Conservation (phyloP, 2,329 filamentous ascomycete genomes). For the Penicillium verrucosum region DNA sequence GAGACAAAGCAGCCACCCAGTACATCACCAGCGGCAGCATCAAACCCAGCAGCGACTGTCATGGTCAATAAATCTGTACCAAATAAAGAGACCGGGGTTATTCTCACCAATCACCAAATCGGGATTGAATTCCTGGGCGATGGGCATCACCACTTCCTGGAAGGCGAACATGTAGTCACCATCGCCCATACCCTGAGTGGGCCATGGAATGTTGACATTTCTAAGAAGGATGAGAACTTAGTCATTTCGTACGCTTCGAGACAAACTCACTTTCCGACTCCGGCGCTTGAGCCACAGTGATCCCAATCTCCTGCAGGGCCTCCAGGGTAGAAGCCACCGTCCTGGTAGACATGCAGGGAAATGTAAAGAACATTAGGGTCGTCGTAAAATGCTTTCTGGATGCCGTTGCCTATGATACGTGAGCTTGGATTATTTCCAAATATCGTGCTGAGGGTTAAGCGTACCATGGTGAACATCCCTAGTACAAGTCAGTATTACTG, state of each 20-base stretch:
- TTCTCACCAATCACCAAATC: constrained; percentile 75
- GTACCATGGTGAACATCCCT: constrained; percentile 66
- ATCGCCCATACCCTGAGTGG: constrained; percentile 76
- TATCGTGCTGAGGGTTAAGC: background rate
- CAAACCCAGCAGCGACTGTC: constrained; percentile 84
- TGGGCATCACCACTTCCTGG: constrained; percentile 93
- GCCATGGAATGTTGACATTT: constrained; percentile 70
- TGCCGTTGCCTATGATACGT: constrained; percentile 69
- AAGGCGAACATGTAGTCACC: constrained; percentile 97
- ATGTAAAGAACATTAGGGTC: constrained; percentile 96
- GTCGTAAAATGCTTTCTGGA: constrained; percentile 93
- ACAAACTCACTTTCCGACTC: constrained; percentile 51
- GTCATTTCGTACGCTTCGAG: background rate
- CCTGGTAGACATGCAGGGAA: constrained; percentile 83
- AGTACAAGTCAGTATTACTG: constrained; percentile 19
- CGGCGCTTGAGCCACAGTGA: constrained; percentile 57
- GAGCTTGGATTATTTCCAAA: constrained; percentile 19
- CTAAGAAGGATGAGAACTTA: constrained; percentile 29
- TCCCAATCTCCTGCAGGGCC: constrained; percentile 57
- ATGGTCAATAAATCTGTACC: constrained; percentile 10
- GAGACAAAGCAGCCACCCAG: constrained; percentile 91
- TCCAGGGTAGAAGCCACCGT: constrained; percentile 80
- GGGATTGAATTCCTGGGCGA: constrained; percentile 87
- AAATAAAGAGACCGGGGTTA: background rate
- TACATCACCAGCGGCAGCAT: constrained; percentile 89